Evolutionary conservation across 305 asterid genomes (phyloP).

Genomic region (Plantago coronopus): DNA sequence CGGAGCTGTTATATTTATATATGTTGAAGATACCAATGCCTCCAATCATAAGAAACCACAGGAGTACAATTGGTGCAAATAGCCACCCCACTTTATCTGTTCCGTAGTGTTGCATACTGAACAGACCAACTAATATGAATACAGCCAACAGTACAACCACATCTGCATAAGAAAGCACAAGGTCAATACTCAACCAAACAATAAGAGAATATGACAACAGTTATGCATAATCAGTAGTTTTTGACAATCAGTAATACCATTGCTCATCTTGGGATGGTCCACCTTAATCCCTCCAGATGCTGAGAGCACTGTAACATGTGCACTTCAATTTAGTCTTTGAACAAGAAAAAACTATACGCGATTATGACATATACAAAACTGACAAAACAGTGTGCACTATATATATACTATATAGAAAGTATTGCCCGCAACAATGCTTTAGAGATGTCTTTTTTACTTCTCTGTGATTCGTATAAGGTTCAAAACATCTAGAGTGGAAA

Average conservation of each 20-base stretch:
- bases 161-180: conserved; percentile 47
- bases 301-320: conserved; percentile 67
- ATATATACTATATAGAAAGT: no score
- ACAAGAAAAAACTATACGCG: conserved; percentile 9
- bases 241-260: conserved; percentile 43
- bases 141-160: conserved; percentile 84
- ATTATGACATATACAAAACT: not conserved
- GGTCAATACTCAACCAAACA: conserved; percentile 11
- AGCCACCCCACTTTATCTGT: conserved; percentile 97
- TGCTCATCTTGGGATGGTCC: conserved; percentile 83
- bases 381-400: no score
- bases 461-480: no score
- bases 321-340: conserved; percentile 8
- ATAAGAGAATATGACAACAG: not conserved
- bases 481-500: no score
- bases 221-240: not conserved
- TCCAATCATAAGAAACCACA: conserved; percentile 93
- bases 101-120: conserved; percentile 94
- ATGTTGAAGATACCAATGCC: conserved; percentile 88
- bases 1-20: conserved; percentile 70
- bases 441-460: no score
- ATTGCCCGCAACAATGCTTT: no score
- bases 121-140: conserved; percentile 75
- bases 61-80: conserved; percentile 87
- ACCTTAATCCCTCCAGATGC: conserved; percentile 97